These are phyloP conservation scores for Candida xyloterini DNA, from an alignment of 805 yeast genomes.

Conservation along the genomic window DNA sequence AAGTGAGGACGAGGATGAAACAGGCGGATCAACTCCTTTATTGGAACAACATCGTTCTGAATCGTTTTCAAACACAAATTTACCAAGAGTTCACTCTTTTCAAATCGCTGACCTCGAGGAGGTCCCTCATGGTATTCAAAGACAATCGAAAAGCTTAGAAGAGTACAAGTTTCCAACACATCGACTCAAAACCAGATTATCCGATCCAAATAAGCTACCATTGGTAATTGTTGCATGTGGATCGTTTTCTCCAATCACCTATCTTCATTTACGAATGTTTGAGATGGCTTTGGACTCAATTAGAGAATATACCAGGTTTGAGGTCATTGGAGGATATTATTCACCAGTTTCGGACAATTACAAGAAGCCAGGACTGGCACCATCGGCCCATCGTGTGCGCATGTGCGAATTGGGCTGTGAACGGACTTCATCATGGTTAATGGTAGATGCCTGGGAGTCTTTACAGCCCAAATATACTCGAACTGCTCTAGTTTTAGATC, in stretches of 20 bases:
- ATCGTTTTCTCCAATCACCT: slow-evolving; percentile 93
- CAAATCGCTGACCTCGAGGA: slow-evolving; percentile 95
- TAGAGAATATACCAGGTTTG: slow-evolving; percentile 87
- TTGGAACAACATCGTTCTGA: slow-evolving; percentile 29
- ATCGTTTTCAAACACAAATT: slow-evolving; percentile 24
- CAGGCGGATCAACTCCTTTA: slow-evolving; percentile 8
- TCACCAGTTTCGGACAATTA: slow-evolving; percentile 94
- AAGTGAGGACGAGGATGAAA: slow-evolving; percentile 41
- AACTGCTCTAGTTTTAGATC: slow-evolving; percentile 93
- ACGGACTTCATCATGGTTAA: slow-evolving; percentile 92
- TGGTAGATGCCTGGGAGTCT: slow-evolving; percentile 99
- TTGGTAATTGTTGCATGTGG: slow-evolving; percentile 97
- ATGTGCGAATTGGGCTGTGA: slow-evolving; percentile 99
- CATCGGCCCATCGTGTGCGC: slow-evolving; percentile 83
- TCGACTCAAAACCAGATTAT: slow-evolving; percentile 65
- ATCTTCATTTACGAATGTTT: slow-evolving; percentile 92
- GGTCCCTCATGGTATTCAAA: slow-evolving; percentile 88
- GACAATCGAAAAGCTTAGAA: slow-evolving; percentile 74
- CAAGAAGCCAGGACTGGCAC: slow-evolving; percentile 89
- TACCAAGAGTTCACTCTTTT: slow-evolving; percentile 45
- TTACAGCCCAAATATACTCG: slow-evolving; percentile 87
- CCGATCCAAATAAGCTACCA: slow-evolving; percentile 78
- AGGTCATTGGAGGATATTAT: slow-evolving; percentile 94
- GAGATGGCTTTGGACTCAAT: slow-evolving; percentile 98
- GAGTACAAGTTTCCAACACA: slow-evolving; percentile 85